Conservation (phyloP, 495 filamentous ascomycete species). For the Podospora australis region DNA sequence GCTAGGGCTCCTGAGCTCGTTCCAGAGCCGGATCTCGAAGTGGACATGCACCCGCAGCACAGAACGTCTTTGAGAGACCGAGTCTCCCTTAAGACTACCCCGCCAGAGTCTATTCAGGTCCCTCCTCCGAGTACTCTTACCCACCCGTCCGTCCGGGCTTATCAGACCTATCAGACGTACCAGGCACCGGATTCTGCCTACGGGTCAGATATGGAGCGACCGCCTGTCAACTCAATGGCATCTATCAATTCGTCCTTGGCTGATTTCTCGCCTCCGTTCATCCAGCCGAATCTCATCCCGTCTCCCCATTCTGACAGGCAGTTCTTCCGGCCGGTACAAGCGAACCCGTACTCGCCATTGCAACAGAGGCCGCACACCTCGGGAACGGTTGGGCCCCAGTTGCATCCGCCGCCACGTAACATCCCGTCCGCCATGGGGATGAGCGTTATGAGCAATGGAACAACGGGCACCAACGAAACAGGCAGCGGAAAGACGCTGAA, state of each 20-base stretch:
- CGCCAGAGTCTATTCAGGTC: conserved; percentile 41
- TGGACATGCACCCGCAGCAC: conserved; percentile 21
- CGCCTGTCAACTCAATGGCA: conserved; percentile 24
- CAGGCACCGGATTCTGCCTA: conserved; percentile 47
- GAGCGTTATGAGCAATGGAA: conserved; percentile 43
- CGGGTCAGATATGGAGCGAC: conserved; percentile 44
- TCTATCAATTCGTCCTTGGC: conserved; percentile 22
- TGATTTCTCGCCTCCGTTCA: conserved; percentile 30
- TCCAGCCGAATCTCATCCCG: conserved; percentile 34
- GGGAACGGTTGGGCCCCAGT: conserved; percentile 24
- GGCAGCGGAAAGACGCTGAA: conserved; percentile 37
- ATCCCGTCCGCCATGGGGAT: conserved; percentile 46
- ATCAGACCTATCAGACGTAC: conserved; percentile 14
- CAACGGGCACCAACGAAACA: conserved; percentile 25
- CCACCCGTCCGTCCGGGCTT: neutral
- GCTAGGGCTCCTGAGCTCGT: conserved; percentile 11
- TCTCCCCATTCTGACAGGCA: conserved; percentile 48
- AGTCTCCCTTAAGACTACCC: conserved; percentile 39
- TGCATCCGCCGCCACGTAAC: conserved; percentile 30
- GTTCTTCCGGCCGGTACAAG: conserved; percentile 48
- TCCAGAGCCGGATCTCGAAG: conserved; percentile 17
- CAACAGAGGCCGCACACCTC: conserved; percentile 52
- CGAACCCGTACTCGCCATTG: conserved; percentile 48
- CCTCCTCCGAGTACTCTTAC: conserved; percentile 22
- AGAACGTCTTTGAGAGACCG: conserved; percentile 43